These are phyloP conservation scores for Phoenix roebelenii DNA, from an alignment of 176 grass and related monocot species.

Conservation along the genomic window DNA sequence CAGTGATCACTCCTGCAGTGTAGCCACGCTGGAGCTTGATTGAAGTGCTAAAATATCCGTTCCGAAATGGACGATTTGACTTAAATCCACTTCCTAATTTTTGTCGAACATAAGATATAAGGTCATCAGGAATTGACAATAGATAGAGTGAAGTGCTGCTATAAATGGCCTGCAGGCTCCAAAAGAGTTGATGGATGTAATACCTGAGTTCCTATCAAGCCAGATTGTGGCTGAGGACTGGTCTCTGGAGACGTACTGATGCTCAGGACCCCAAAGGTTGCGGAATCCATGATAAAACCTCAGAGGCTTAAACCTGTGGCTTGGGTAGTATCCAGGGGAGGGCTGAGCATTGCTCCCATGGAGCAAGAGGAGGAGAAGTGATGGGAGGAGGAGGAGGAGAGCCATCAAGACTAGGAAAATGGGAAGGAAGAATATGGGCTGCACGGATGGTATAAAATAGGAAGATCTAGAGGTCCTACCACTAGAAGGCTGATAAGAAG, in stretches of 20 bases:
- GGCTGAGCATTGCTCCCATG: conserved; percentile 6
- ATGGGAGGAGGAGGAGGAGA: conserved; percentile 1
- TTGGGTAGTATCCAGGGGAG: conserved; percentile 11
- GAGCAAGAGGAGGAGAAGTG: conserved; percentile 3
- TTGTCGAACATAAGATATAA: too few species aligned
- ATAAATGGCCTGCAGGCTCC: not conserved
- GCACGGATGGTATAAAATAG: not conserved
- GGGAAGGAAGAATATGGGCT: not conserved
- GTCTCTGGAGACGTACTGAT: conserved; percentile 9
- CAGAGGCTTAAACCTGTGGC: conserved; percentile 8
- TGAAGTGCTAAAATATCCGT: conserved; percentile 5
- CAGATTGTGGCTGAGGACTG: conserved; percentile 1
- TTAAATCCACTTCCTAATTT: conserved; percentile 11
- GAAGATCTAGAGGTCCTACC: not conserved
- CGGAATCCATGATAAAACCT: conserved; percentile 2
- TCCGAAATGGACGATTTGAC: not conserved
- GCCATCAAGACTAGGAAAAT: not conserved
- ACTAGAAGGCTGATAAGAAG: not conserved
- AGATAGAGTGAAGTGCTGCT: too few species aligned
- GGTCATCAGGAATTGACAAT: too few species aligned
- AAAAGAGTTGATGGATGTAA: too few species aligned
- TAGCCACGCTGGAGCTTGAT: conserved; percentile 13
- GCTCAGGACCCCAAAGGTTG: conserved; percentile 15
- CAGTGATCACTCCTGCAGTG: conserved; percentile 12
- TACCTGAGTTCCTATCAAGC: conserved; percentile 13